Base-by-base conservation (phyloP, 306 rosid species). In the Lathyrus sativus region DNA sequence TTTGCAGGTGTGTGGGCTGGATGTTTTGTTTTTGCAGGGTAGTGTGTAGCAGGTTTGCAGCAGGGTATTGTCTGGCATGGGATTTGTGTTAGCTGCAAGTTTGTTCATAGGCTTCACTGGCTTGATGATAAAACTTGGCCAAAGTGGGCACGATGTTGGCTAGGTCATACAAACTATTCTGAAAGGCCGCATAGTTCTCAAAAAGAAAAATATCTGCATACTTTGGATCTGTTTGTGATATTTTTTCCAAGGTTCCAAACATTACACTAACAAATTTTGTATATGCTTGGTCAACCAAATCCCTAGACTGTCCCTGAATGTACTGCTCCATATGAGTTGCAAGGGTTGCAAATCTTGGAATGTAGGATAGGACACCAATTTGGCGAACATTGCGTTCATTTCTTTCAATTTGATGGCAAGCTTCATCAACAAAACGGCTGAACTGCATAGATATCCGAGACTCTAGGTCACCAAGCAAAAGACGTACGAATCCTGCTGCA, bases 261-360 rank as follows among this genome's bases (percentile, higher is more conserved):
- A 93, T 90, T 72, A 93, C 86, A 80, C 96, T 87, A 64, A 93
- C 99, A 82, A 93, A 93, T 85, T 93, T 93, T 62, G 99, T 87
- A 74, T 93, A 93, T 55, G 97, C 97, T 83, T 90, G 95, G 82
- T 93, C 97, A 80, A 93, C 99, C 91, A 90, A 90, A 83, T 93
- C 99, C 91, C 99, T 85, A 62, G 97, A 93, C 80, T 90, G 99
- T 58, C 99, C 99, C 82, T 87, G 97, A 69, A 93, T 90, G 75
- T 93, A 93, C 80, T 90, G 97, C 87, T 93, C 99, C 99, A 90
- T 93, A 59, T 97, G 90, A 2, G 99, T 90, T 46, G 99, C 99
- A 60, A 93, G 89, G 81, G 86, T 90, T 22, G 97, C 96, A 84
- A 93, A 90, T 78, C 99, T 88, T 37, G 95, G 91, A 74, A 93